phyloP scores from a whole-genome alignment of 257 asterid species.

The Rauvolfia tetraphylla region DNA sequence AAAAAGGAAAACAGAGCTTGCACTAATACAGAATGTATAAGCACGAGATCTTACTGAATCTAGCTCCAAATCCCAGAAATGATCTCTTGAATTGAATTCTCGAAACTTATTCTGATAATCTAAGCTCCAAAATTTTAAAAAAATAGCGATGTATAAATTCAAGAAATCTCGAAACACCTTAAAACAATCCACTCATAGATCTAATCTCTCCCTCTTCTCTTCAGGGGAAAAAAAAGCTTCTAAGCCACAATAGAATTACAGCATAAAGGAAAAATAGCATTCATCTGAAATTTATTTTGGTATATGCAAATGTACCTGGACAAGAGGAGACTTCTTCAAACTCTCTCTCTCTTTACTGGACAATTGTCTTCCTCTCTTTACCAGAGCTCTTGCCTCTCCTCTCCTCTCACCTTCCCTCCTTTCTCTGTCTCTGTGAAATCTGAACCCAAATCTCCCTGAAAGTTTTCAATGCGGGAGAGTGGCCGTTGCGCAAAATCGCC shows the following conservation, averaged over 20 bases:
- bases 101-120: background rate
- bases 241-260: background rate
- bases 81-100: background rate
- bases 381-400: no score
- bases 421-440: background rate
- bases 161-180: background rate
- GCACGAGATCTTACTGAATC: background rate
- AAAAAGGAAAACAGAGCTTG: background rate
- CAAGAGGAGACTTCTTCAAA: no score
- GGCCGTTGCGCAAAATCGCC: background rate
- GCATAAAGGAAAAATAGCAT: background rate
- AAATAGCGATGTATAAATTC: background rate
- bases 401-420: background rate
- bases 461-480: background rate
- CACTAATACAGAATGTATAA: background rate
- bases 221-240: no score
- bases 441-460: background rate
- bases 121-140: background rate
- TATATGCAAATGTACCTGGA: slow-evolving; percentile 5
- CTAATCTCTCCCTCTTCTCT: background rate
- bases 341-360: background rate
- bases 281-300: background rate
- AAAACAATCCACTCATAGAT: background rate
- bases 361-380: background rate
- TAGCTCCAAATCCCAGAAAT: background rate